A percentile compares a stretch with the other conserved stretches of the same genome.
Conservation (phyloP, 768 basidiomycete genomes). For the Russula sp. region DNA sequence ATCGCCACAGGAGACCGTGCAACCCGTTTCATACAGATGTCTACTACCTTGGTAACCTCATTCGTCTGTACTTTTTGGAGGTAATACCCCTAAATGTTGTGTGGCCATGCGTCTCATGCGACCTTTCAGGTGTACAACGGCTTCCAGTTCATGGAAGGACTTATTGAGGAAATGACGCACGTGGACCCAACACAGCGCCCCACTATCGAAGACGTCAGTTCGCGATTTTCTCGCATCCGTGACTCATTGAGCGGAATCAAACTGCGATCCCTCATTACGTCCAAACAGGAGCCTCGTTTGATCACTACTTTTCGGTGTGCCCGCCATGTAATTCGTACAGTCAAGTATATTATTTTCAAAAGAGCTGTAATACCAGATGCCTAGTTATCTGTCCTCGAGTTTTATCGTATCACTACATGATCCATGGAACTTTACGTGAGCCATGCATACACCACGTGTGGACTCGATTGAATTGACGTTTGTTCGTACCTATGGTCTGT, state of each 20-base stretch:
- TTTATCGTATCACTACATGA: background rate
- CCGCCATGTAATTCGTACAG: background rate
- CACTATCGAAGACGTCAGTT: conserved; percentile 27
- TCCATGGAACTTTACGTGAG: too few species aligned
- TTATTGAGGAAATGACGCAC: conserved; percentile 30
- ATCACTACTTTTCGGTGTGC: conserved; percentile 1
- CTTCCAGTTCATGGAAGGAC: conserved; percentile 28
- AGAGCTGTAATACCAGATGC: conserved; percentile 2
- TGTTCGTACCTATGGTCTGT: background rate
- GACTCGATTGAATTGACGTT: background rate
- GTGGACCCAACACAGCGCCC: conserved; percentile 30
- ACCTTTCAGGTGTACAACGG: conserved; percentile 21
- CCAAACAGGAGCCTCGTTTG: background rate
- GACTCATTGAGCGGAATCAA: conserved; percentile 22
- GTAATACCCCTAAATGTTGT: conserved; percentile 1
- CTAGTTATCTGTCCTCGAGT: background rate
- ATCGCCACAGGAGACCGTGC: conserved; percentile 14
- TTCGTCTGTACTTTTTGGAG: conserved; percentile 25
- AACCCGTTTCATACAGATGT: conserved; percentile 33
- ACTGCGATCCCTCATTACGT: conserved; percentile 28
- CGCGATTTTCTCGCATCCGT: conserved; percentile 26
- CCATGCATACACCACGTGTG: background rate
- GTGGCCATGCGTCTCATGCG: conserved; percentile 2
- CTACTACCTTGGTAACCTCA: conserved; percentile 31
- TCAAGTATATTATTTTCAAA: background rate